Evolutionary conservation across 1,139 yeast genomes (phyloP), one percentile per base, ranked within the genome.

Genomic region (Hyphopichia fennica): DNA sequence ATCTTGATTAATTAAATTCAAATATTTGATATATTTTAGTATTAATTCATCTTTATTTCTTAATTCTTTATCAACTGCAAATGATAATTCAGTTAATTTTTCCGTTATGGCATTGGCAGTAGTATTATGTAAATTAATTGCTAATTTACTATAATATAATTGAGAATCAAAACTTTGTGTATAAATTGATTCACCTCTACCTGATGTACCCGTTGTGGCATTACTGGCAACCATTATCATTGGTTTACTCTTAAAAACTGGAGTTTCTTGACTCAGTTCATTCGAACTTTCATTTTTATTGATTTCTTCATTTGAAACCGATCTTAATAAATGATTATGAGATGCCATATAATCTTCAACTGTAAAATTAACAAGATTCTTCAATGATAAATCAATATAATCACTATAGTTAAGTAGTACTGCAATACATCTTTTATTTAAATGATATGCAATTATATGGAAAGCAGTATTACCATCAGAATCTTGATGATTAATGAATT

Each of bases 401-500:
- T 91, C 93, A 50, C 85, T 87, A 61, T 87, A 84, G 33, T 80
- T 77, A 14, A 89, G 65, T 40, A 93, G 71, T 1, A 86, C 82
- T 49, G 84, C 82, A 53, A 87, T 85, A 48, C 93, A 82, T 54
- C 82, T 82, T 51, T 83, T 80, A 42, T 93, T 88, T 35, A 85
- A 79, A 55, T 85, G 81, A 43, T 81, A 79, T 1, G 95, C 87
- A 23, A 93, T 85, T 36, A 91, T 76, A 54, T 91, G 96, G 43
- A 90, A 70, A 0, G 96, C 96, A 0, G 96, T 87, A 58, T 91
- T 89, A 0, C 98, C 98, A 51, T 84, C 82, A 23, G 70, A 64
- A 60, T 93, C 97, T 53, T 86, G 95, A 42, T 82, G 81, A 58
- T 90, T 87, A 37, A 89, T 68, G 53, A 88, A 82, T 57, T 87